Evolutionary conservation across 2,329 filamentous ascomycete genomes (phyloP).

Genomic region (Neofusicoccum laricinum): DNA sequence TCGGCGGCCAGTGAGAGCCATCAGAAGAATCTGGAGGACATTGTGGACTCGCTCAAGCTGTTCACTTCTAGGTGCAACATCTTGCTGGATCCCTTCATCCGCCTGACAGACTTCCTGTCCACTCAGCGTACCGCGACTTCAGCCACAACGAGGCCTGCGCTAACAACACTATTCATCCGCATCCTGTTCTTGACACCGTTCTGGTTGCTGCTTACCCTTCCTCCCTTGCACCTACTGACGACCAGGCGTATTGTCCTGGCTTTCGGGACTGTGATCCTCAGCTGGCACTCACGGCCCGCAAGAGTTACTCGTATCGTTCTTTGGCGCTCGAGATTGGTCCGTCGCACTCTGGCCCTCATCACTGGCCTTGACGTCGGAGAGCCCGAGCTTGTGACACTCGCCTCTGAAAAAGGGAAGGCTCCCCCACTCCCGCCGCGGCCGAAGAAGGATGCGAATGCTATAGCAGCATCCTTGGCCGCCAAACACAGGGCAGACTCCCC

Average conservation of each 20-base stretch:
- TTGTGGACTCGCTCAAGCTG: conserved; percentile 86
- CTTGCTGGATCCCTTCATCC: conserved; percentile 81
- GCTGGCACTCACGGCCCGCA: conserved; percentile 87
- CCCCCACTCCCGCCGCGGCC: conserved; percentile 37
- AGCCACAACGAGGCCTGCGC: conserved; percentile 82
- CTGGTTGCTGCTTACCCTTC: conserved; percentile 80
- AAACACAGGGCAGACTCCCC: conserved; percentile 53
- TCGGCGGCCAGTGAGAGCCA: conserved; percentile 67
- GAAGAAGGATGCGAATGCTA: conserved; percentile 46
- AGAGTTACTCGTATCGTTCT: conserved; percentile 81
- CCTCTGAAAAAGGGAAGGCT: conserved; percentile 26
- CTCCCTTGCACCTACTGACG: conserved; percentile 81
- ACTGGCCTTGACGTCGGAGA: conserved; percentile 76
- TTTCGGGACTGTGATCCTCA: conserved; percentile 80
- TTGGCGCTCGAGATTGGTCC: conserved; percentile 79
- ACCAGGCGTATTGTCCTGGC: conserved; percentile 80
- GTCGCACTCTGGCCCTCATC: conserved; percentile 65
- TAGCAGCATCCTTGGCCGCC: conserved; percentile 44
- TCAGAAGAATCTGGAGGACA: conserved; percentile 95
- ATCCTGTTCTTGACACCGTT: conserved; percentile 84
- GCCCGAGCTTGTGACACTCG: conserved; percentile 13
- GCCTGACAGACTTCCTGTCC: conserved; percentile 88
- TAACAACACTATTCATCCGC: conserved; percentile 85
- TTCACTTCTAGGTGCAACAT: conserved; percentile 92
- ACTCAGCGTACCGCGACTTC: conserved; percentile 88